Conservation (phyloP, 2,329 filamentous ascomycete genomes). For the Sporothrix phasma region DNA sequence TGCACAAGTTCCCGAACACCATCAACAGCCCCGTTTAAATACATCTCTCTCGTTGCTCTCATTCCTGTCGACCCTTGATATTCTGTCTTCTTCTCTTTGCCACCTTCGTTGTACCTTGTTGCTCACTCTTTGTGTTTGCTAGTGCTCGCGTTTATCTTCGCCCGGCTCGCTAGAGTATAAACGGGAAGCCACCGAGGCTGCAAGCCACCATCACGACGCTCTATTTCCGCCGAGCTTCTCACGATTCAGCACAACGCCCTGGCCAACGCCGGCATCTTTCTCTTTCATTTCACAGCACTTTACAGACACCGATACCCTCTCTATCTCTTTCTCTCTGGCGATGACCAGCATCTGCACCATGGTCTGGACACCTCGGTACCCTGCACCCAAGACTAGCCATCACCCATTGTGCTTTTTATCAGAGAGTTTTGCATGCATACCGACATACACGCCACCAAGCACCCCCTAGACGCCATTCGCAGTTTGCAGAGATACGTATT, state of each 20-base stretch:
- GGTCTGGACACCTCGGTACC: conserved; percentile 5
- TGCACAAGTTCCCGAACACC: neutral
- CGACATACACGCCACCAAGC: neutral
- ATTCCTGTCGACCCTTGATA: neutral
- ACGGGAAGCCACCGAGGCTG: neutral
- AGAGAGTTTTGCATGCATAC: neutral
- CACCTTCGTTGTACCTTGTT: neutral
- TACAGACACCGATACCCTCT: neutral
- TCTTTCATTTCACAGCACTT: neutral
- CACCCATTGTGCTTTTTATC: neutral
- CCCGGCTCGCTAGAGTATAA: neutral
- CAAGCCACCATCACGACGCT: neutral
- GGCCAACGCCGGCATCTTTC: neutral
- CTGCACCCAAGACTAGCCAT: neutral
- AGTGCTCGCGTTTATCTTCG: neutral
- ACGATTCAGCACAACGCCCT: neutral
- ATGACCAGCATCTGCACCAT: neutral
- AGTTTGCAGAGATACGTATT: neutral
- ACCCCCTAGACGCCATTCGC: neutral
- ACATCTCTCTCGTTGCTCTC: neutral
- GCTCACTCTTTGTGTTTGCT: neutral
- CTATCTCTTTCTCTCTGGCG: neutral
- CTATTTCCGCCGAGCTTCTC: neutral
- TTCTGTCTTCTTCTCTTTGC: neutral
- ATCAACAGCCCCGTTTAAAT: neutral